Evolutionary conservation across 805 yeast genomes (phyloP).

Genomic region (Yarrowia osloensis): DNA sequence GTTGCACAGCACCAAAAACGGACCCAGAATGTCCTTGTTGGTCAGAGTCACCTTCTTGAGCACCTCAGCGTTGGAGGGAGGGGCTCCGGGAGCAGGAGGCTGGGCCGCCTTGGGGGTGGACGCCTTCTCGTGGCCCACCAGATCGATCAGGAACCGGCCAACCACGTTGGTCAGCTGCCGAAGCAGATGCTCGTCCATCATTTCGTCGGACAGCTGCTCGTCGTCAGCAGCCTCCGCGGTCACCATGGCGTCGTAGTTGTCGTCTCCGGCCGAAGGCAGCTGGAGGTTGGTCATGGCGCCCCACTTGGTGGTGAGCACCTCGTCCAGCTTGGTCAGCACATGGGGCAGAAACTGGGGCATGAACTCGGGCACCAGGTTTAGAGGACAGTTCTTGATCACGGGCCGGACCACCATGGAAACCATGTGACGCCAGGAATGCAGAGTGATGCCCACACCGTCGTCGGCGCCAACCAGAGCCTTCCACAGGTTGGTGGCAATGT

Average conservation of each 20-base stretch:
- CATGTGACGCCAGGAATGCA: slow-evolving; percentile 97
- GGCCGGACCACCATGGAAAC: slow-evolving; percentile 85
- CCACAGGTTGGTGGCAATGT: slow-evolving; percentile 74
- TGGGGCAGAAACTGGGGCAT: slow-evolving; percentile 78
- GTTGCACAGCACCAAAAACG: slow-evolving; percentile 70
- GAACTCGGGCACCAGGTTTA: slow-evolving; percentile 62
- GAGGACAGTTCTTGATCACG: slow-evolving; percentile 86
- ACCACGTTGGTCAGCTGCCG: slow-evolving; percentile 92
- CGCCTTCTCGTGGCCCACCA: slow-evolving; percentile 63
- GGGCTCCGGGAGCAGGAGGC: slow-evolving; percentile 44
- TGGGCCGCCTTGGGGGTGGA: slow-evolving; percentile 12
- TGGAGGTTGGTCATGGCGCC: slow-evolving; percentile 56
- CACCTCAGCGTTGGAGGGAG: slow-evolving; percentile 39
- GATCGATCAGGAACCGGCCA: slow-evolving; percentile 80
- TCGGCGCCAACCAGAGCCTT: slow-evolving; percentile 72
- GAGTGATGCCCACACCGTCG: slow-evolving; percentile 78
- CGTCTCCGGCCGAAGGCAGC: slow-evolving; percentile 53
- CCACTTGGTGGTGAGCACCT: slow-evolving; percentile 77
- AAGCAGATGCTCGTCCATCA: slow-evolving; percentile 95
- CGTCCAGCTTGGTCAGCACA: slow-evolving; percentile 70
- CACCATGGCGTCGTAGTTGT: slow-evolving; percentile 35
- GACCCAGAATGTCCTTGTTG: slow-evolving; percentile 68
- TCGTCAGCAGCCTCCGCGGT: slow-evolving; percentile 49
- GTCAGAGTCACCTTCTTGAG: slow-evolving; percentile 67
- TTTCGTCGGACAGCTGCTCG: slow-evolving; percentile 88